Evolutionary conservation across 2,329 filamentous ascomycete genomes (phyloP).

Genomic region (Hypomyces perniciosus): DNA sequence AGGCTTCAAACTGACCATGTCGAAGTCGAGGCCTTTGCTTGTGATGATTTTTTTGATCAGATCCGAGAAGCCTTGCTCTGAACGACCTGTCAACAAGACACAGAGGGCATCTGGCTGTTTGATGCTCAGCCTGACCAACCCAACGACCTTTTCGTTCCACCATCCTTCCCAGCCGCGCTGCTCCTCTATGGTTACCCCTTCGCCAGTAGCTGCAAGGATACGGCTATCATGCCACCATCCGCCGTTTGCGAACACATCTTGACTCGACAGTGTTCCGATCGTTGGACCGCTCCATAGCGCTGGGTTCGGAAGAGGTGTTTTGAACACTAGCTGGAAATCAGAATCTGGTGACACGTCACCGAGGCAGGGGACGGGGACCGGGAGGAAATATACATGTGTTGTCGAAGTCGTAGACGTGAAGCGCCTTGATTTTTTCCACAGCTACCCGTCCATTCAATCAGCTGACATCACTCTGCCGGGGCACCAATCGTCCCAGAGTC

Average conservation of each 20-base stretch:
- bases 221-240: constrained; percentile 96
- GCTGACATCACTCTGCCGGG: background rate
- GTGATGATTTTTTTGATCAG: constrained; percentile 75
- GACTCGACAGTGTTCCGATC: constrained; percentile 67
- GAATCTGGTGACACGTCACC: constrained; percentile 9
- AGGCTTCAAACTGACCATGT: constrained; percentile 85
- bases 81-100: constrained; percentile 81
- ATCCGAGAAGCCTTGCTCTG: constrained; percentile 69
- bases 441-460: constrained; percentile 30
- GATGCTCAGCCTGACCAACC: constrained; percentile 75
- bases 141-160: constrained; percentile 91
- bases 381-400: constrained; percentile 65
- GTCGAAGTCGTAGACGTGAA: constrained; percentile 97
- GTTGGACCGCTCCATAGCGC: constrained; percentile 78
- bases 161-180: constrained; percentile 79
- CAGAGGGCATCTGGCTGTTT: constrained; percentile 78
- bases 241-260: constrained; percentile 72
- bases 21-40: constrained; percentile 76
- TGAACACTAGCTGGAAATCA: constrained; percentile 61
- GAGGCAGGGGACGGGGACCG: background rate
- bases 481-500: constrained; percentile 9
- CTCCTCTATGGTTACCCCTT: constrained; percentile 78
- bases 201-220: constrained; percentile 80
- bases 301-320: constrained; percentile 81
- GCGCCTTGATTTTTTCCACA: constrained; percentile 62